A percentile compares a stretch with the other conserved stretches of the same genome.
Conservation (phyloP, 2,329 filamentous ascomycete species). For the Xylaria sp. region DNA sequence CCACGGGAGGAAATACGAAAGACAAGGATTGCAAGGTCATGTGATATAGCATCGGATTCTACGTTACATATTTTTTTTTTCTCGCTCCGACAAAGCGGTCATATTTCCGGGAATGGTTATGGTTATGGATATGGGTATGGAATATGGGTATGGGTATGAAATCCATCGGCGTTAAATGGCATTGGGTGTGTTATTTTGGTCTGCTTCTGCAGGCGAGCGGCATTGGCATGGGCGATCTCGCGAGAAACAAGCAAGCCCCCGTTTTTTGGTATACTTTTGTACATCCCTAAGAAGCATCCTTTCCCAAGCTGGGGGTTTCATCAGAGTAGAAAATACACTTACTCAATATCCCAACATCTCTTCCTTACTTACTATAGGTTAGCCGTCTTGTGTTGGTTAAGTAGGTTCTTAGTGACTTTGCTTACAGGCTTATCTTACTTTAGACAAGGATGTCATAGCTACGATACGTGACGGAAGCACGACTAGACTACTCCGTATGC, state of each 20-base stretch:
- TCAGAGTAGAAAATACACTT: not conserved
- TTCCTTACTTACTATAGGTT: no score
- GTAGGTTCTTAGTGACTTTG: not conserved
- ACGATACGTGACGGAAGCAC: not conserved
- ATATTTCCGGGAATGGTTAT: no score
- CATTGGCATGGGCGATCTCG: slow-evolving; percentile 4
- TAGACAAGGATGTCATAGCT: not conserved
- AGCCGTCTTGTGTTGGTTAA: not conserved
- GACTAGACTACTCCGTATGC: not conserved
- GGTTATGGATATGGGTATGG: slow-evolving; percentile 3
- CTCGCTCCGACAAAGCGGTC: not conserved
- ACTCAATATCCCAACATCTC: no score
- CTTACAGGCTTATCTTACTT: not conserved
- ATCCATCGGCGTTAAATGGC: slow-evolving; percentile 14
- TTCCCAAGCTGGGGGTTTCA: not conserved
- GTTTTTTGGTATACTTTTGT: not conserved
- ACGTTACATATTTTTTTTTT: not conserved
- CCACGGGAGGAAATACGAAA: slow-evolving; percentile 24
- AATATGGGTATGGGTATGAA: slow-evolving; percentile 1
- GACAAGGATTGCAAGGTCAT: slow-evolving; percentile 41
- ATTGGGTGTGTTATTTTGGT: not conserved
- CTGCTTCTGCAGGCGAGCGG: not conserved
- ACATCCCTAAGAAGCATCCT: slow-evolving; percentile 6
- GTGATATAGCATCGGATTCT: slow-evolving; percentile 27
- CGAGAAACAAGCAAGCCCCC: not conserved